Evolutionary conservation across 805 yeast species (phyloP), one percentile per base, ranked within the genome.

Genomic region (Cyberlindnera mycetangii): DNA sequence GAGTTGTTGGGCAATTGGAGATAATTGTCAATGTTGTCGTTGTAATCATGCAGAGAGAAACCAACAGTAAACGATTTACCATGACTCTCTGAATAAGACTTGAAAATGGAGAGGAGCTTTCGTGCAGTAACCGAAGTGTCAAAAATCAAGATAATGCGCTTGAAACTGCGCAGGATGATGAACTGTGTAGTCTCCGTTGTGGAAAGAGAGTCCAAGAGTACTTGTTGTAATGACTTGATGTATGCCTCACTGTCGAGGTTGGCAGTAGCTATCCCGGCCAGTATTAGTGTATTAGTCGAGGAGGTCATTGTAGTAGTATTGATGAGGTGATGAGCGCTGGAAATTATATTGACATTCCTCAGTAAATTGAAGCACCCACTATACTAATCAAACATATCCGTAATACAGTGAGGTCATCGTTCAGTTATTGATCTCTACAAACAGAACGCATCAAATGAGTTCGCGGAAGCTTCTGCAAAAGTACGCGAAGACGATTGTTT

Each of bases 1-100:
- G 59, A 53, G 32, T 61, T 51, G 34, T 54, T 51, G 9, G 74
- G 74, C 10, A 70, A 54, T 36, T 60, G 35, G 14, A 69, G 48
- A 39, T 61, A 62, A 36, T 48, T 57, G 15, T 57, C 50, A 22
- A 47, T 28, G 32, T 15, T 37, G 8, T 41, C 39, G 19, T 27
- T 41, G 33, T 50, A 49, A 35, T 58, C 54, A 10, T 43, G 24
- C 8, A 51, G n/a, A 1, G 63, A 48, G 16, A 37, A 58, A 2
- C 61, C 58, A 1, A 48, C 49, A 1, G 44, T 44, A 32, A 52
- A 51, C 2, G 28, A 7, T 11, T 25, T 25, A 25, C 12, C 41
- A 45, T 7, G 38, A 25, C 1, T 38, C 34, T 24, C n/a, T 1
- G 9, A 12, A 6, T 5, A 45, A 1, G 31, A 17, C 32, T 41